phyloP scores from a whole-genome alignment of 202 grass and related monocot species.

The Brachypodium distachyon region DNA sequence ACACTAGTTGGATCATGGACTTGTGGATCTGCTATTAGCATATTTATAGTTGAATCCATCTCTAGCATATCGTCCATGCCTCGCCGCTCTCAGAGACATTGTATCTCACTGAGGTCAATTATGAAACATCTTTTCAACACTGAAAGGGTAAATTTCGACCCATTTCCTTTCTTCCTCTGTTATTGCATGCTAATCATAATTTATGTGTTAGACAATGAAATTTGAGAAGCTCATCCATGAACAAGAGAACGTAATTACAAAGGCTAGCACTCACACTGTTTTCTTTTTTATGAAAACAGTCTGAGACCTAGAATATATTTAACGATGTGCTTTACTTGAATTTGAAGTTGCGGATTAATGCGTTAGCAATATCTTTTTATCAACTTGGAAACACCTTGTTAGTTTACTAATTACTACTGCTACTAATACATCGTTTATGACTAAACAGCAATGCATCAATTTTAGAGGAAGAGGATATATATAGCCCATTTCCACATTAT shows the following conservation, averaged over 20 bases:
- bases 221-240: not conserved
- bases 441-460: not conserved
- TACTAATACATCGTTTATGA: not conserved
- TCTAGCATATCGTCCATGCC: not conserved
- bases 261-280: not conserved
- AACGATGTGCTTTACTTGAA: not conserved
- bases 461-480: not conserved
- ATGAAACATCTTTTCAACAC: not conserved
- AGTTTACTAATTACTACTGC: not conserved
- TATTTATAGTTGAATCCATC: constrained; percentile 6
- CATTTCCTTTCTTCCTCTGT: not conserved
- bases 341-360: not conserved
- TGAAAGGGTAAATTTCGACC: constrained; percentile 1
- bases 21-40: not conserved
- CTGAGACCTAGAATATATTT: not conserved
- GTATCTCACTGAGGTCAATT: not conserved
- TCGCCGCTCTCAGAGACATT: not conserved
- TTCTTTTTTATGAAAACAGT: not conserved
- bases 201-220: not conserved
- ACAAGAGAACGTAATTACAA: not conserved
- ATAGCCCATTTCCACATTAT: not conserved
- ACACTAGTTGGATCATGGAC: not conserved
- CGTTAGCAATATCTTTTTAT: not conserved
- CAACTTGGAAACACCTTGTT: not conserved
- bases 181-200: not conserved